Base-by-base conservation (phyloP, 2,329 filamentous ascomycete species). In the Botrytis fragariae region DNA sequence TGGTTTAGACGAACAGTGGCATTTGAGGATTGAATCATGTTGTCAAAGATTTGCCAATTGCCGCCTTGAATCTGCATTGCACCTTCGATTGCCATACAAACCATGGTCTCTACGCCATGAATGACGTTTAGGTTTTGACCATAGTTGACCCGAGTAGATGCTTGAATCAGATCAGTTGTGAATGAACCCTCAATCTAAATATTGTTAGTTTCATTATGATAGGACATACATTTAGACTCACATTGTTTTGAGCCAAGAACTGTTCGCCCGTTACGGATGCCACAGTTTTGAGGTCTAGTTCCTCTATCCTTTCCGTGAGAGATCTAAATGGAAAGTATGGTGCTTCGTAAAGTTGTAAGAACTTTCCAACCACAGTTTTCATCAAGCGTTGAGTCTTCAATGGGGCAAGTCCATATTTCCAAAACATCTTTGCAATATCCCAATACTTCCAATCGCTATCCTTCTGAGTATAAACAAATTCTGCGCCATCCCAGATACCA, bases 21-120 rank as follows among this genome's bases (percentile, higher is more conserved):
- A 4, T 86, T 83, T 1, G 93, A 91, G 0, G 85, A 83, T 54
- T 88, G 85, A 1, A 95, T 84, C 92, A 98, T 97, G 62, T 86
- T 84, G n/a, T 91, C 87, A 80, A 99, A 99, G 72, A 99, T 97
- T 78, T 89, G 90, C 94, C 95, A 98, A 82, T 98, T 99, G 2
- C 96, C 96, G 10, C 94, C 94, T 22, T 88, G 83, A 1, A 98
- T 88, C 29, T 92, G 86, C 81, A 94, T 89, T 0, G 95, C 93
- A 10, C 94, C 94, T 70, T 95, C 91, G 0, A 94, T 92, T 3
- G 95, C 93, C 90, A 98, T 93, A 61, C 94, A 95, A 3, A 89
- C 89, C 92, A 98, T 94, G 1, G 95, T 90, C 79, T 97, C 94
- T 1, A 99, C 83, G 0, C 94, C 96, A 79, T 98, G 95, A 65